Percentiles rank a stretch among this genome's conserved stretches.
Evolutionary conservation across 371 early-diverging fungal species (phyloP).

Genomic region (Syncephalastrum sp.): DNA sequence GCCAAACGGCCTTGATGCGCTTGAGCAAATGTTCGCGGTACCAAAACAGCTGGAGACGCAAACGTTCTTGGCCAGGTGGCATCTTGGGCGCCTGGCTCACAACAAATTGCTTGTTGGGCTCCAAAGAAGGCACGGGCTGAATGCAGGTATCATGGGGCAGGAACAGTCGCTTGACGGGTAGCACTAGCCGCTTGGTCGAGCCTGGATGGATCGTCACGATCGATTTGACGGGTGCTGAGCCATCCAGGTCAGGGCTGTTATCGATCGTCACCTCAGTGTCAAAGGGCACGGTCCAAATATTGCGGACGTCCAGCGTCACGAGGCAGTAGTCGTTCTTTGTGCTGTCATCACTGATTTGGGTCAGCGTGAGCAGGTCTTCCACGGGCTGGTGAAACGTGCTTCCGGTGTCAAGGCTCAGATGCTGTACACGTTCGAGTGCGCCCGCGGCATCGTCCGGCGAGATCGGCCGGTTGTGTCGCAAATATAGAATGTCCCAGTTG

Average conservation of each 20-base stretch:
- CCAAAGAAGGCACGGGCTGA: constrained; percentile 67
- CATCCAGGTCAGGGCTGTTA: constrained; percentile 35
- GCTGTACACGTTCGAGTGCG: constrained; percentile 18
- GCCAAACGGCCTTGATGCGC: constrained; percentile 57
- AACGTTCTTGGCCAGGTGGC: constrained; percentile 52
- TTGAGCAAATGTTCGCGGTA: constrained; percentile 68
- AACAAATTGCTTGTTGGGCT: constrained; percentile 77
- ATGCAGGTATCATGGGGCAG: constrained; percentile 47
- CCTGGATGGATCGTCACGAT: constrained; percentile 38
- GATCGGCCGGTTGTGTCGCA: constrained; percentile 38
- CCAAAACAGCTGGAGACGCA: constrained; percentile 73
- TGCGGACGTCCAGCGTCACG: constrained; percentile 77
- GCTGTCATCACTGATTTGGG: constrained; percentile 14
- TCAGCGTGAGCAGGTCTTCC: constrained; percentile 19
- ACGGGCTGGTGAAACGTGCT: constrained; percentile 11
- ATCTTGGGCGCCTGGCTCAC: constrained; percentile 53
- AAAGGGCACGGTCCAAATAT: constrained; percentile 72
- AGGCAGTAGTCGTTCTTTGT: constrained; percentile 67
- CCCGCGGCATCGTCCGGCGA: constrained; percentile 14
- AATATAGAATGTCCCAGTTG: constrained; percentile 67
- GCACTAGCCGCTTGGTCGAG: constrained; percentile 33
- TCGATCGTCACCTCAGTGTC: constrained; percentile 65
- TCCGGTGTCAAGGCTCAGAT: constrained; percentile 1
- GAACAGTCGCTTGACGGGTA: constrained; percentile 67
- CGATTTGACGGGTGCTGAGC: constrained; percentile 7